A percentile compares a stretch with the other conserved stretches of the same genome.
These are phyloP conservation scores for Penicillium samsonianum DNA, from an alignment of 495 filamentous ascomycete genomes.

Conservation along the genomic window DNA sequence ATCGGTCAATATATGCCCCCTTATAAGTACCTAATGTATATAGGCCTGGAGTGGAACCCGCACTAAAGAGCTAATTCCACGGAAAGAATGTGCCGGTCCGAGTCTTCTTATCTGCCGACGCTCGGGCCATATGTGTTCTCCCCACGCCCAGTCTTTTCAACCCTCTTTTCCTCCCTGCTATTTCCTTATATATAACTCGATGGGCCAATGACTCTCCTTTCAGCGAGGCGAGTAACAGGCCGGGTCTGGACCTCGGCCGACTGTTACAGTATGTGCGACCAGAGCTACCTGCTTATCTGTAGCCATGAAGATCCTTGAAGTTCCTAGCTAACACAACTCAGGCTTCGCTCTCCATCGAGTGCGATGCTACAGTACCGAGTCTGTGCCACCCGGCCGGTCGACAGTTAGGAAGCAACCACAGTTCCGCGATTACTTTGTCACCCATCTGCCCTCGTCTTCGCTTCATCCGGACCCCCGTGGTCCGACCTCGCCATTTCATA, in stretches of 20 bases:
- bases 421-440: constrained; percentile 97
- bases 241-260: constrained; percentile 42
- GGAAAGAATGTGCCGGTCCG: constrained; percentile 25
- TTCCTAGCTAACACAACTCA: constrained; percentile 17
- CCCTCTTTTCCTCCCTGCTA: constrained; percentile 9
- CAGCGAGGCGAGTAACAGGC: constrained; percentile 47
- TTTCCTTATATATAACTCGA: constrained; percentile 23
- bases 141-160: constrained; percentile 19
- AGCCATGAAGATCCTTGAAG: constrained; percentile 8
- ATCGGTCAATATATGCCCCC: neutral
- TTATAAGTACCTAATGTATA: neutral
- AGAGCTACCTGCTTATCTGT: constrained; percentile 25
- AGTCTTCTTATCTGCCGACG: constrained; percentile 34
- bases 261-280: constrained; percentile 36
- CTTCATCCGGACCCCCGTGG: constrained; percentile 82
- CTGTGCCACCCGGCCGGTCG: constrained; percentile 13
- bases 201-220: constrained; percentile 47
- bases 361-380: constrained; percentile 25
- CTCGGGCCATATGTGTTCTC: constrained; percentile 24
- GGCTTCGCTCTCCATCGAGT: constrained; percentile 23
- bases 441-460: constrained; percentile 89
- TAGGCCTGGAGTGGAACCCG: neutral
- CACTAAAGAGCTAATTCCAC: constrained; percentile 1
- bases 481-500: constrained; percentile 61
- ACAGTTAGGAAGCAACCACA: constrained; percentile 45